Base-by-base conservation (phyloP, 306 rosid species). In the Dryas alaskensis region DNA sequence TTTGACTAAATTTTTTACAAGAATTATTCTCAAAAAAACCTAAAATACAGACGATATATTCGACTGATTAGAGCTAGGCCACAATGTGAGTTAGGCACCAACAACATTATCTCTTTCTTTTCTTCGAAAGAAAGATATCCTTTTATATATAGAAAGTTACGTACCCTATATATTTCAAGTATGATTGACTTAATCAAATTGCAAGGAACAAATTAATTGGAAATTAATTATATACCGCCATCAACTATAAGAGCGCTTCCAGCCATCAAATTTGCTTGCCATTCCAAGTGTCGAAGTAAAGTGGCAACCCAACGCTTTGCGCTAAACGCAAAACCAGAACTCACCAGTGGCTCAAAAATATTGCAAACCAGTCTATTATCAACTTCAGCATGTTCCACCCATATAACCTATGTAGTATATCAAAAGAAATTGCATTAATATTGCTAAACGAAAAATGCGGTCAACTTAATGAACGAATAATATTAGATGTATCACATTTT, bases 341-440 rank as follows among this genome's bases (percentile, higher is more conserved):
- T 48, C 4, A 87, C 80, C 55, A 84, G n/a, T 1, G 64, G 77
- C 73, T 25, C 12, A 60, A 79, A 86, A 37, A 61, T 42, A 1
- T 8, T 8, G 65, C 62, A 78, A 79, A 84, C 43, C 45, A 50
- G 50, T 55, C 74, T 73, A 25, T 77, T 47, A 19, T 90, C 89
- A 39, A 69, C 87, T 79, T 82, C 85, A 60, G 67, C 84, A 74
- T 87, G 89, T 82, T 90, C 90, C 4, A 90, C 82, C 96, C 96
- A 90, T 67, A 45, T 78, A 60, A 89, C 82, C 96, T 19, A 19
- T n/a, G n/a, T 74, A 55, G 45, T 1, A 4, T 49, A 67, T 31
- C 31, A n/a, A 11, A 22, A 22, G 61, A 5, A 57, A 57, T 12
- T 50, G 16, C 13, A 67, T 10, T 51, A 51, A 5, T 16, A 19